Conservation (phyloP, 352 stramenopile genomes). For the Pythium sukuiense region DNA sequence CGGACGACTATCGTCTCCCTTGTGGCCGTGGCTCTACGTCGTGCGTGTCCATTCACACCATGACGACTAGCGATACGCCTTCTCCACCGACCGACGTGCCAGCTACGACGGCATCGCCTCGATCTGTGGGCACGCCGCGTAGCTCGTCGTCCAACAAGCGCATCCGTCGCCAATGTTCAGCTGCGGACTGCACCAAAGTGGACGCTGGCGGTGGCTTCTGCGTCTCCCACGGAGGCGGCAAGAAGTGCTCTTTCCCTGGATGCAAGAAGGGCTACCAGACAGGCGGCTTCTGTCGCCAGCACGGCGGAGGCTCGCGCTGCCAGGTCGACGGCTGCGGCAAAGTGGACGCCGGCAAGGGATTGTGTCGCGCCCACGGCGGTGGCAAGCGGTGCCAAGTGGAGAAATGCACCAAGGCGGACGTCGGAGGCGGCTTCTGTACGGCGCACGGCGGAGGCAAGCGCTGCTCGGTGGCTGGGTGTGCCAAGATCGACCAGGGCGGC, state of each 20-base stretch:
- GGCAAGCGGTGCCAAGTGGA: slow-evolving; percentile 64
- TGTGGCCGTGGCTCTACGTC: background rate
- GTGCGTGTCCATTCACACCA: background rate
- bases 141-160: slow-evolving; percentile 20
- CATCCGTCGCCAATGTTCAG: slow-evolving; percentile 55
- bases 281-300: slow-evolving; percentile 69
- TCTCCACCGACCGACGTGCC: background rate
- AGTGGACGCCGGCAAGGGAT: slow-evolving; percentile 68
- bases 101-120: slow-evolving; percentile 1
- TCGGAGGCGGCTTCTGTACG: slow-evolving; percentile 83
- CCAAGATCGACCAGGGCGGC: slow-evolving; percentile 82
- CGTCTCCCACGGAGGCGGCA: slow-evolving; percentile 82
- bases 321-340: slow-evolving; percentile 73
- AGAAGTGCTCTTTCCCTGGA: slow-evolving; percentile 70
- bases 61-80: slow-evolving; percentile 15
- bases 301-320: slow-evolving; percentile 76
- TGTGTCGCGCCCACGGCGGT: slow-evolving; percentile 75
- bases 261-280: slow-evolving; percentile 82
- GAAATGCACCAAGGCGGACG: slow-evolving; percentile 69
- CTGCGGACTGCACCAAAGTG: slow-evolving; percentile 59
- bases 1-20: background rate
- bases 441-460: slow-evolving; percentile 73
- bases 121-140: slow-evolving; percentile 17
- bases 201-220: slow-evolving; percentile 81
- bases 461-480: slow-evolving; percentile 65